A percentile compares a stretch with the other conserved stretches of the same genome.
Conservation (phyloP, 2,329 filamentous ascomycete genomes). For the Penicillium brasilianum region DNA sequence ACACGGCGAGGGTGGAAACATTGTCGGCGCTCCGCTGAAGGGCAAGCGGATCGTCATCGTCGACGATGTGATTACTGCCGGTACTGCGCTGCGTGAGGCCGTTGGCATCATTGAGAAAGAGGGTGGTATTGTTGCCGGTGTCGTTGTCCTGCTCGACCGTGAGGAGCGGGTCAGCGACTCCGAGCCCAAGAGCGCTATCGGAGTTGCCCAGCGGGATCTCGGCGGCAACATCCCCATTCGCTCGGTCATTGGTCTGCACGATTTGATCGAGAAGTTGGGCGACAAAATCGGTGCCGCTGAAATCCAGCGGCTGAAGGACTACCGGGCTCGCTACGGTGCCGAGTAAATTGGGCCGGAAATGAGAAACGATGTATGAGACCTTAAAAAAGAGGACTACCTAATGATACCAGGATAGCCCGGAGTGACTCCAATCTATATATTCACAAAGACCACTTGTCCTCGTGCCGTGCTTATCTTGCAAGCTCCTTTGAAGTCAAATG, state of each 20-base stretch:
- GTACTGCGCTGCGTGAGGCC: constrained; percentile 90
- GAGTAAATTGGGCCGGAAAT: constrained; percentile 29
- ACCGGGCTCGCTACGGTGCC: constrained; percentile 59
- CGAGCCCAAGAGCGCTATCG: constrained; percentile 76
- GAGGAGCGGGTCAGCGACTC: constrained; percentile 66
- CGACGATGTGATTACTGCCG: constrained; percentile 95
- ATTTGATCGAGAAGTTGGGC: constrained; percentile 75
- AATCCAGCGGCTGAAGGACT: constrained; percentile 72
- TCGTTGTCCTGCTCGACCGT: constrained; percentile 86
- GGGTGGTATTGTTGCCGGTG: constrained; percentile 82
- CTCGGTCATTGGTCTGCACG: constrained; percentile 72
- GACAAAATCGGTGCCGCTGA: constrained; percentile 66
- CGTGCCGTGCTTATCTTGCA: not conserved
- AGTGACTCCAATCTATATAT: constrained; percentile 16
- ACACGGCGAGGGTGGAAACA: constrained; percentile 91
- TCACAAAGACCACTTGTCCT: not conserved
- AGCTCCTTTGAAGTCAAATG: not conserved
- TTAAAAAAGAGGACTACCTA: constrained; percentile 18
- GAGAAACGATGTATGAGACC: constrained; percentile 31
- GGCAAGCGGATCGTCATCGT: constrained; percentile 88
- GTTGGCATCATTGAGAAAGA: constrained; percentile 86
- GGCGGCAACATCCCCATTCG: constrained; percentile 73
- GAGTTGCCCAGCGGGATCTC: constrained; percentile 81
- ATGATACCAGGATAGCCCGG: constrained; percentile 32
- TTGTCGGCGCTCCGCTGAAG: constrained; percentile 84